These are phyloP conservation scores for Plasmodium reichenowi DNA, from an alignment of 169 alveolate species.

Conservation along the genomic window DNA sequence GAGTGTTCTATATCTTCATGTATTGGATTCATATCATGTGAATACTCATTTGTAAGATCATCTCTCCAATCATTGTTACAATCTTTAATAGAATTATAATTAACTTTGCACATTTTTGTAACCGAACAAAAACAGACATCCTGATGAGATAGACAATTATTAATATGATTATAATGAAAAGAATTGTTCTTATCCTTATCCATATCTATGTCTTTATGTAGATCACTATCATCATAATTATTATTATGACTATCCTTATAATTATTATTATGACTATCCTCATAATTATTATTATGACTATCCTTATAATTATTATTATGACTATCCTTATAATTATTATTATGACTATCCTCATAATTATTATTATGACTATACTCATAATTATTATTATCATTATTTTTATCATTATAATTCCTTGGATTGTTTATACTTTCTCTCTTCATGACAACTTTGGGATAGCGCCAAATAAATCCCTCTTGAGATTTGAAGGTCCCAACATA, in stretches of 20 bases:
- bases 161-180: too few relatives aligned
- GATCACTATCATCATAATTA: too few relatives aligned
- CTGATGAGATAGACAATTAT: too few relatives aligned
- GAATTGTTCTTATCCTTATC: too few relatives aligned
- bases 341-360: not conserved
- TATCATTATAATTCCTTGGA: too few relatives aligned
- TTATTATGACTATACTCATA: too few relatives aligned
- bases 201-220: too few relatives aligned
- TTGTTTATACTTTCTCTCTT: not conserved
- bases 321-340: not conserved
- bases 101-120: conserved; percentile 9
- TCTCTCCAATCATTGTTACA: not conserved
- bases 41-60: not conserved
- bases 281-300: too few relatives aligned
- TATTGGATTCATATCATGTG: not conserved
- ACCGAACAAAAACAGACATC: not conserved
- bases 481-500: not conserved
- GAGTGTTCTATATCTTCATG: not conserved
- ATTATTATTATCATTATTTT: not conserved
- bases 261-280: too few relatives aligned
- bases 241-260: too few relatives aligned
- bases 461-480: conserved; percentile 16
- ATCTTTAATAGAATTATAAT: not conserved
- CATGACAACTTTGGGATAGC: conserved; percentile 9
- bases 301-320: too few relatives aligned